Evolutionary conservation across 371 early-diverging fungal genomes (phyloP), one percentile per base, ranked within the genome.

Genomic region (Saksenaea oblongispora): DNA sequence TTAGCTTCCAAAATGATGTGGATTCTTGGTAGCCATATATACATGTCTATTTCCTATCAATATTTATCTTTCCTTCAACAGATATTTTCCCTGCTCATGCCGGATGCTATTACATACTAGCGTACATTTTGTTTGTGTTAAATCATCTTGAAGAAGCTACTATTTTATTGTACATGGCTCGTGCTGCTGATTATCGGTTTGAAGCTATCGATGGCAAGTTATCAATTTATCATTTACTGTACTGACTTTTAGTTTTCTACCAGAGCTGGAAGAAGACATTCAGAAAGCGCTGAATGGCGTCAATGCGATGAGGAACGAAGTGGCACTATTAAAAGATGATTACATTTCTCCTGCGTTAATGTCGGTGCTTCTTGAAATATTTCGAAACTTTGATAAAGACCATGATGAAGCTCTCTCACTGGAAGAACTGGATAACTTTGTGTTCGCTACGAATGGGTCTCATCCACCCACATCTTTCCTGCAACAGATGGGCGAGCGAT

Each of bases 21-120:
- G 61, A 70, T 83, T 42, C 58, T 83, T n/a, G 78, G 78, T 78
- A 73, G 37, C 37, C 1, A 41, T 41, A 5, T 37, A 58, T 28
- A 9, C 47, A 14, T 35, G 14, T 39, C 14, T 41, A 14, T 42
- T 31, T 22, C 26, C 36, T 36, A 7, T 51, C 18, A 7, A 17
- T 14, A 51, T 5, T 2, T 51, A 17, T 22, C 42, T 14, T 5
- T 36, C 39, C 18, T 24, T 34, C 15, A 58, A 24, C 31, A 76
- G 84, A 84, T 22, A 60, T 75, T 34, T 82, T 80, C 35, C 84
- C 84, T 26, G 71, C 72, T n/a, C 79, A 82, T 72, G 80, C 80
- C 17, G 84, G 80, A 37, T 82, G 84, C 63, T 84, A 84, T 62
- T 80, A 84, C 66, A 65, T 84, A 10, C 66, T 84, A 7, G 80